Percentiles rank a stretch among this genome's conserved stretches.
phyloP scores from a whole-genome alignment of 2,329 filamentous ascomycete species.

The Pseudocercospora pini-densiflorae region DNA sequence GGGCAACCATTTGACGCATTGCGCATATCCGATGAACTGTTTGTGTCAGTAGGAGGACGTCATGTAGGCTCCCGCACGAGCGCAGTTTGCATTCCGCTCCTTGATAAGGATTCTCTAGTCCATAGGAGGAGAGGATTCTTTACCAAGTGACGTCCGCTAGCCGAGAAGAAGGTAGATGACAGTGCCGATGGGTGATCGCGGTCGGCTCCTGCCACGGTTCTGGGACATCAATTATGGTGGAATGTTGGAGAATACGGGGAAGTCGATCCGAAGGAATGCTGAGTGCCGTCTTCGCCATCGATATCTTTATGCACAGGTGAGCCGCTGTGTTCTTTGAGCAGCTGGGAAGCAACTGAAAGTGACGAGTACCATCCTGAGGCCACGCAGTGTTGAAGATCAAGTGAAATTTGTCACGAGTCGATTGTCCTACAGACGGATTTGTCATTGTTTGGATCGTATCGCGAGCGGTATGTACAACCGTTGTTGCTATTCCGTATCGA shows the following conservation, averaged over 20 bases:
- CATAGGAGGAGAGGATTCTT: background rate
- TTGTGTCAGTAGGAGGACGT: background rate
- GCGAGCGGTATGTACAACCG: background rate
- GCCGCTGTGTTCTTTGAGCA: background rate
- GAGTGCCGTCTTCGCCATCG: background rate
- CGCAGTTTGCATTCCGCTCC: slow-evolving; percentile 4
- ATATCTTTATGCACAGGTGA: background rate
- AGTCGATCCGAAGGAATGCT: background rate
- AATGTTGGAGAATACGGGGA: background rate
- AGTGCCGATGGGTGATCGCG: background rate
- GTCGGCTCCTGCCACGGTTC: background rate
- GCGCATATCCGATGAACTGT: background rate
- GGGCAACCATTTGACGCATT: background rate
- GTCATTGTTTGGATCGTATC: background rate
- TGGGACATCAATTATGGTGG: background rate
- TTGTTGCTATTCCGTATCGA: background rate
- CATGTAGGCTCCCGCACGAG: background rate
- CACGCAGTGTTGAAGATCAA: background rate
- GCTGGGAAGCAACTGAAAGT: background rate
- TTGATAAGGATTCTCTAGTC: slow-evolving; percentile 6
- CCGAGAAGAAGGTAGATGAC: background rate
- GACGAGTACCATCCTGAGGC: background rate
- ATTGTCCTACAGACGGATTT: background rate
- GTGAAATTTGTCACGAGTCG: background rate
- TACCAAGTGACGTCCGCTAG: slow-evolving; percentile 2